phyloP scores from a whole-genome alignment of 306 rosid genomes.

The Vachellia collinsii region DNA sequence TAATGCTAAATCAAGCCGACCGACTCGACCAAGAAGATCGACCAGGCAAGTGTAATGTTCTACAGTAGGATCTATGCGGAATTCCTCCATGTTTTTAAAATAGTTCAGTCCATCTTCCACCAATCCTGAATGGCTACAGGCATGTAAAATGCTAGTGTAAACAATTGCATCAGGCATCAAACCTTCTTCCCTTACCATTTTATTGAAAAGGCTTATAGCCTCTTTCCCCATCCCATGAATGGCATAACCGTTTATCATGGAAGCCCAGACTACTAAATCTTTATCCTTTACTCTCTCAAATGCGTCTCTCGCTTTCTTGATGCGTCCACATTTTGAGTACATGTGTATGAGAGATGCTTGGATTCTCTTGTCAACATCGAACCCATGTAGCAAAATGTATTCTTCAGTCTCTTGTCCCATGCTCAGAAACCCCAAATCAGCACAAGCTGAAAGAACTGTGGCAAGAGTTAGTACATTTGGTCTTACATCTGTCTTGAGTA shows the following conservation, averaged over 20 bases:
- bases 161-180: slow-evolving; percentile 63
- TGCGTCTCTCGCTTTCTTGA: slow-evolving; percentile 50
- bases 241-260: slow-evolving; percentile 68
- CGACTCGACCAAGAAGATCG: slow-evolving; percentile 69
- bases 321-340: slow-evolving; percentile 72
- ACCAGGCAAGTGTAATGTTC: slow-evolving; percentile 68
- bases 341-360: slow-evolving; percentile 74
- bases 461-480: slow-evolving; percentile 47
- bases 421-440: slow-evolving; percentile 50
- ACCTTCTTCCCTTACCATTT: slow-evolving; percentile 50
- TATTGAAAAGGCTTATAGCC: slow-evolving; percentile 56
- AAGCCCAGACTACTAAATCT: slow-evolving; percentile 69
- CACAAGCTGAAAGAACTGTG: slow-evolving; percentile 51
- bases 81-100: slow-evolving; percentile 60
- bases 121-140: slow-evolving; percentile 75
- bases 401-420: slow-evolving; percentile 69
- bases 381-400: slow-evolving; percentile 51
- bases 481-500: slow-evolving; percentile 35
- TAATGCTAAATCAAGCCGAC: slow-evolving; percentile 59
- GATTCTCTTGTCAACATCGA: slow-evolving; percentile 50
- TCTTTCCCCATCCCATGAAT: slow-evolving; percentile 65
- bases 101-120: slow-evolving; percentile 64
- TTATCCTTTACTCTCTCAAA: slow-evolving; percentile 52
- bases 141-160: slow-evolving; percentile 58
- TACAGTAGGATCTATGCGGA: slow-evolving; percentile 53